Conservation (phyloP, 768 basidiomycete genomes). For the Auricularia sp. region DNA sequence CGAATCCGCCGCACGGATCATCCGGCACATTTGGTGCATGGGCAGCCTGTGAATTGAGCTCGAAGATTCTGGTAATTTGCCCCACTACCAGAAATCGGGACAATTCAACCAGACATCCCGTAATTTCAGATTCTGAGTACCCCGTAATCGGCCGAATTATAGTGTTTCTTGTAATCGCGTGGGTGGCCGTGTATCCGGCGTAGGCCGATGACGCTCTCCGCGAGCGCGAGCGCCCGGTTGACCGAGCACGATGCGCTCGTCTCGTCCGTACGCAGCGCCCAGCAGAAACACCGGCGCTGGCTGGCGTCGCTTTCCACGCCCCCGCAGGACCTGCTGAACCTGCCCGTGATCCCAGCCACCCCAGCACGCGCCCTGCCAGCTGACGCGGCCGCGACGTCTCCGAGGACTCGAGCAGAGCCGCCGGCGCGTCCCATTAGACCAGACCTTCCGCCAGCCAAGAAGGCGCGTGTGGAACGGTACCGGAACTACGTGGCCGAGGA, state of each 20-base stretch:
- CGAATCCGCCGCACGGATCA: too few species aligned
- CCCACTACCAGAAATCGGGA: too few species aligned
- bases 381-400: slow-evolving; percentile 30
- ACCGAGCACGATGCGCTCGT: slow-evolving; percentile 52
- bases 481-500: slow-evolving; percentile 84
- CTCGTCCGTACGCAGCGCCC: slow-evolving; percentile 42
- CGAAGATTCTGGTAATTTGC: too few species aligned
- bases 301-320: slow-evolving; percentile 47
- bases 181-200: too few species aligned
- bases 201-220: too few species aligned
- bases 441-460: slow-evolving; percentile 61
- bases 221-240: slow-evolving; percentile 50
- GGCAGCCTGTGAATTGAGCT: too few species aligned
- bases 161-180: too few species aligned
- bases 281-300: slow-evolving; percentile 47
- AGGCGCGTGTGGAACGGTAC: slow-evolving; percentile 60
- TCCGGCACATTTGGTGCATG: too few species aligned
- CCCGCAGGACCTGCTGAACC: slow-evolving; percentile 41
- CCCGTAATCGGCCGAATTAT: too few species aligned
- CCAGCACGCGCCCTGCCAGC: slow-evolving; percentile 37
- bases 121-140: too few species aligned
- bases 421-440: slow-evolving; percentile 14
- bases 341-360: slow-evolving; percentile 51
- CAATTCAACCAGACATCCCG: too few species aligned
- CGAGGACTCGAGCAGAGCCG: slow-evolving; percentile 22